Evolutionary conservation across 257 asterid genomes (phyloP).

Genomic region (Echites panduratus): DNA sequence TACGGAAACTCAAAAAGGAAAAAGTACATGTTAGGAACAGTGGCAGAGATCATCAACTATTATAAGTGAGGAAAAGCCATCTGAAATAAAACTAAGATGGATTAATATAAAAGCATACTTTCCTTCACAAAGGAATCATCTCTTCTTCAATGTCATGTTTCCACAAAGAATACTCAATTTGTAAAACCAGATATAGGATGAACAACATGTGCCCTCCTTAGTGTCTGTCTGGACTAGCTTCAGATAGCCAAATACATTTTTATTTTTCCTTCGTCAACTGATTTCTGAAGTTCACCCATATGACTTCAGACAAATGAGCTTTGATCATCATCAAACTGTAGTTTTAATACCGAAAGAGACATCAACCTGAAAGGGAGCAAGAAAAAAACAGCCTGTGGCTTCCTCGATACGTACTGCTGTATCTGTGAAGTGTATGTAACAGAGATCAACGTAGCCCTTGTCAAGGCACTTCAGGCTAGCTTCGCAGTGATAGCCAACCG

Average conservation of each 20-base stretch:
- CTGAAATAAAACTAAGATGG: background rate
- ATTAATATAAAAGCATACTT: too few species aligned
- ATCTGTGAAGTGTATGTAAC: slow-evolving; percentile 46
- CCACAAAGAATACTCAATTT: slow-evolving; percentile 61
- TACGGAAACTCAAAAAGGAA: background rate
- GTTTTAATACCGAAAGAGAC: background rate
- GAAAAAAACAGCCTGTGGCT: slow-evolving; percentile 30
- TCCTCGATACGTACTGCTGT: slow-evolving; percentile 47
- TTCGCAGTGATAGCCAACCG: slow-evolving; percentile 51
- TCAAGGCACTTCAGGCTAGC: slow-evolving; percentile 45
- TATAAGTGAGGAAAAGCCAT: too few species aligned
- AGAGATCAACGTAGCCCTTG: slow-evolving; percentile 51
- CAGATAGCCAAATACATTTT: slow-evolving; percentile 45
- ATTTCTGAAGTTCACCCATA: slow-evolving; percentile 51
- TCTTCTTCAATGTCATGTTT: slow-evolving; percentile 51
- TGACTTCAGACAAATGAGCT: slow-evolving; percentile 3
- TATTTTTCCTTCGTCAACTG: slow-evolving; percentile 56
- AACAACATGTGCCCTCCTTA: slow-evolving; percentile 52
- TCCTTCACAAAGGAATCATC: slow-evolving; percentile 37
- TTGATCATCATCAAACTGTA: background rate
- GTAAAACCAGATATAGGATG: slow-evolving; percentile 50
- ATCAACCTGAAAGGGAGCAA: background rate
- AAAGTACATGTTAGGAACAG: background rate
- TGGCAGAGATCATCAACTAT: background rate
- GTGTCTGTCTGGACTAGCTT: slow-evolving; percentile 45